A percentile compares a stretch with the other conserved stretches of the same genome.
These are phyloP conservation scores for Boletus edulis DNA, from an alignment of 768 basidiomycete species.

Conservation along the genomic window DNA sequence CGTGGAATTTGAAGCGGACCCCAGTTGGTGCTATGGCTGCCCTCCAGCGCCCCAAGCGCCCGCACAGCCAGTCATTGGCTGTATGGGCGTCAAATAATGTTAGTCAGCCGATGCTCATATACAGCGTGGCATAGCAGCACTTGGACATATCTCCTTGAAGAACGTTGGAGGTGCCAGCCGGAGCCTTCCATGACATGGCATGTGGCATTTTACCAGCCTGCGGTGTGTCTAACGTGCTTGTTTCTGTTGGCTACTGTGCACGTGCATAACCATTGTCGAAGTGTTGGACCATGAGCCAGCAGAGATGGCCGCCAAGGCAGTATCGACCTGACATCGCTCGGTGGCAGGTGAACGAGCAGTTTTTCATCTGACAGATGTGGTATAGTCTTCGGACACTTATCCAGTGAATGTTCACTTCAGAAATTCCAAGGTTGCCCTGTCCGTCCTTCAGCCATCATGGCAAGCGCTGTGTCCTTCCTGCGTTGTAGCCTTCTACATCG, in stretches of 20 bases:
- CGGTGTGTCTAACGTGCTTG: neutral
- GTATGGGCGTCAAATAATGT: neutral
- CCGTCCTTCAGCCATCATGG: too few relatives aligned
- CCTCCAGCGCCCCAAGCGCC: neutral
- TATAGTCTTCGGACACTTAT: too few relatives aligned
- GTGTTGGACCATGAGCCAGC: too few relatives aligned
- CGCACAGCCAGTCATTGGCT: constrained; percentile 5
- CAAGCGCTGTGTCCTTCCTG: too few relatives aligned
- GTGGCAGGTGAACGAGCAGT: too few relatives aligned
- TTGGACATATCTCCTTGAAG: neutral
- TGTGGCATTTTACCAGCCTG: neutral
- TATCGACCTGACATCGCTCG: too few relatives aligned
- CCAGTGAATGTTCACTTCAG: too few relatives aligned
- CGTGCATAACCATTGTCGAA: neutral
- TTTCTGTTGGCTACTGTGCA: neutral
- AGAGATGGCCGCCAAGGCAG: neutral
- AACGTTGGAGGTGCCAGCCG: neutral
- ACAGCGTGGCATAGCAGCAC: constrained; percentile 11
- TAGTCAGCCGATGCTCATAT: neutral
- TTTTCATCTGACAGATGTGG: too few relatives aligned
- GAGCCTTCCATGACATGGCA: neutral
- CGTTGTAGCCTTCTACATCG: too few relatives aligned
- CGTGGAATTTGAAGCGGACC: neutral
- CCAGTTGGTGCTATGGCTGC: neutral
- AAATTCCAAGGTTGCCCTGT: too few relatives aligned